These are phyloP conservation scores for Colletotrichum sp. DNA, from an alignment of 2,329 filamentous ascomycete genomes.

Conservation along the genomic window DNA sequence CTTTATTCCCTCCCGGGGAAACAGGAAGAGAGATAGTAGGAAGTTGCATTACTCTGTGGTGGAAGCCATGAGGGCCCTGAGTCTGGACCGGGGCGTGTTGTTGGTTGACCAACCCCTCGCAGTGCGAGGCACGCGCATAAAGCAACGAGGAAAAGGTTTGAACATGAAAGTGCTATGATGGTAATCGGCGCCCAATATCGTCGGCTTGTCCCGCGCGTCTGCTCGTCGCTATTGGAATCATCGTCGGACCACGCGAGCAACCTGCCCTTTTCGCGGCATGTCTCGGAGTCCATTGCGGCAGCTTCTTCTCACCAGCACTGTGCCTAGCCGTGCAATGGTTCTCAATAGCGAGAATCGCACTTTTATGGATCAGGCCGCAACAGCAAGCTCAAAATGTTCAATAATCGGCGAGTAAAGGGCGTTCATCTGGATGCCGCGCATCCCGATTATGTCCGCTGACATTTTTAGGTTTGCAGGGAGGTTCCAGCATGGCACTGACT, in stretches of 20 bases:
- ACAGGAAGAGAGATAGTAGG: too few species aligned
- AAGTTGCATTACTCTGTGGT: background rate
- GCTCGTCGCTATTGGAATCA: background rate
- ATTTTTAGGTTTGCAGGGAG: background rate
- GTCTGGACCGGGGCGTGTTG: background rate
- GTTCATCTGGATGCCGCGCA: background rate
- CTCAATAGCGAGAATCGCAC: background rate
- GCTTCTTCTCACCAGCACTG: background rate
- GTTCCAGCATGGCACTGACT: background rate
- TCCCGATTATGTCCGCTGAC: background rate
- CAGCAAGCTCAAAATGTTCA: background rate
- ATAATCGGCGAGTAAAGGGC: background rate
- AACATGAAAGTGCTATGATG: background rate
- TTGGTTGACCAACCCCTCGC: background rate
- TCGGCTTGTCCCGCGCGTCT: background rate
- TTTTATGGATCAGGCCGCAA: background rate
- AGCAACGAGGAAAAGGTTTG: background rate
- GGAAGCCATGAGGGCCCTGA: background rate
- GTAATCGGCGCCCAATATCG: background rate
- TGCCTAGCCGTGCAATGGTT: background rate
- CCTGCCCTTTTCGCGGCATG: background rate
- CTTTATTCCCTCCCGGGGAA: too few species aligned
- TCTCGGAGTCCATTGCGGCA: background rate
- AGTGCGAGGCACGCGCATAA: background rate
- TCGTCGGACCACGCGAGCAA: background rate